Evolutionary conservation across 192 early-diverging fungal genomes (phyloP).

Genomic region (Coemansia sp.): DNA sequence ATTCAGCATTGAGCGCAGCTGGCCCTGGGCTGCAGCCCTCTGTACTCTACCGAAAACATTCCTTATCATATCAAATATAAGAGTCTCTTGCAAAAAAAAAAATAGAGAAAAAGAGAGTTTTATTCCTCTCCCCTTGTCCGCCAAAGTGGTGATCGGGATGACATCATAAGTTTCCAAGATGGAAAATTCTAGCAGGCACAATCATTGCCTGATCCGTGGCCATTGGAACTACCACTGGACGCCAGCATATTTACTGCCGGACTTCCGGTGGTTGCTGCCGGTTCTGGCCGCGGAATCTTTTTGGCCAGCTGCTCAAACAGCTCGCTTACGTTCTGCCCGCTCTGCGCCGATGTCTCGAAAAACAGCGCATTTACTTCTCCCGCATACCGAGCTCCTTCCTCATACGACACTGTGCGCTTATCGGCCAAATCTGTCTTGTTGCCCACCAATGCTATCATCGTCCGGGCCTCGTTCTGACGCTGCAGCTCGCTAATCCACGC

Average conservation of each 20-base stretch:
- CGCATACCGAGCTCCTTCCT: constrained; percentile 79
- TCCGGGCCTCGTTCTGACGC: constrained; percentile 85
- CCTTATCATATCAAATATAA: constrained; percentile 4
- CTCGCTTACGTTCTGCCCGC: constrained; percentile 74
- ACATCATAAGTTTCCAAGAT: neutral
- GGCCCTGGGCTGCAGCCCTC: neutral
- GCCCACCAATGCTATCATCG: constrained; percentile 92
- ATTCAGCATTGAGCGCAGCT: neutral
- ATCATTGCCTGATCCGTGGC: constrained; percentile 14
- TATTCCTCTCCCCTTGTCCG: no score
- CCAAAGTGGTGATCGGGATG: neutral
- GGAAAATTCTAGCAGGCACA: constrained; percentile 41
- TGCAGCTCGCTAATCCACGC: constrained; percentile 96
- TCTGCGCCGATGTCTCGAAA: constrained; percentile 87
- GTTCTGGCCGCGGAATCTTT: constrained; percentile 59
- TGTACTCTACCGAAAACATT: neutral
- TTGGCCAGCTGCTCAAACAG: constrained; percentile 88
- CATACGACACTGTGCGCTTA: constrained; percentile 65
- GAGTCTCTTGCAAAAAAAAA: neutral
- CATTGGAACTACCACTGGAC: constrained; percentile 8
- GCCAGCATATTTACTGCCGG: constrained; percentile 39
- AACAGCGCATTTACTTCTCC: constrained; percentile 76
- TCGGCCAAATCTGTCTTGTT: constrained; percentile 91
- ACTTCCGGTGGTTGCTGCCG: constrained; percentile 4
- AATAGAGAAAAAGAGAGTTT: constrained; percentile 7